These are phyloP conservation scores for Nakaseomyces glabratus DNA, from an alignment of 1,139 yeast species.

Conservation along the genomic window DNA sequence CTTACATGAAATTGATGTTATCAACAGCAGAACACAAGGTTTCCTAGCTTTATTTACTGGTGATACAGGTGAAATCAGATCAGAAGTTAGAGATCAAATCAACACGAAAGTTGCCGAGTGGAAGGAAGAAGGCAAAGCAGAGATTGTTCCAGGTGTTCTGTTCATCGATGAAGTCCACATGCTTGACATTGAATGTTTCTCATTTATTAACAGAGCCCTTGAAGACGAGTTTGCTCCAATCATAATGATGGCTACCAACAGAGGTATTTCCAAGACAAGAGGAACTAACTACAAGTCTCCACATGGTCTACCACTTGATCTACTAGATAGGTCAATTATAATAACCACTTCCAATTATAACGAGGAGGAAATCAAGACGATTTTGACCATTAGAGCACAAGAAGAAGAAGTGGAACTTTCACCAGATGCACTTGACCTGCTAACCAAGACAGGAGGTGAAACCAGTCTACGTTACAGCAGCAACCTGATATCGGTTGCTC, in stretches of 20 bases:
- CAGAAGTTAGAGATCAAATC: slow-evolving; percentile 95
- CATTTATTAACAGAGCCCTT: slow-evolving; percentile 89
- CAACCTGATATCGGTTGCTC: slow-evolving; percentile 81
- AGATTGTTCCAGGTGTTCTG: slow-evolving; percentile 95
- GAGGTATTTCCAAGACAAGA: slow-evolving; percentile 86
- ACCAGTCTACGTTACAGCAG: slow-evolving; percentile 90
- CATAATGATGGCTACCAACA: slow-evolving; percentile 96
- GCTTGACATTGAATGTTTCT: slow-evolving; percentile 95
- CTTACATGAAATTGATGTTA: slow-evolving; percentile 94
- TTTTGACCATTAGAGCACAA: slow-evolving; percentile 81
- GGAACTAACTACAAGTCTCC: slow-evolving; percentile 93
- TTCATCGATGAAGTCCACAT: slow-evolving; percentile 98
- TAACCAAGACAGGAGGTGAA: slow-evolving; percentile 88
- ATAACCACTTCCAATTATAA: slow-evolving; percentile 75
- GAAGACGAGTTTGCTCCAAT: slow-evolving; percentile 97
- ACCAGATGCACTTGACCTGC: slow-evolving; percentile 75
- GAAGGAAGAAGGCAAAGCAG: slow-evolving; percentile 99
- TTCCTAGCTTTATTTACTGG: slow-evolving; percentile 93
- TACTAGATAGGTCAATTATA: slow-evolving; percentile 87
- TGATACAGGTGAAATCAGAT: slow-evolving; percentile 93
- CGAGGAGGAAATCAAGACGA: slow-evolving; percentile 76
- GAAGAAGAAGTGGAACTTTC: slow-evolving; percentile 91
- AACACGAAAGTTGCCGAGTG: slow-evolving; percentile 96
- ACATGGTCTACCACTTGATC: slow-evolving; percentile 91
- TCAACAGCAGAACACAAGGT: slow-evolving; percentile 96